phyloP scores from a whole-genome alignment of 306 rosid species.

The Trifolium pratense region DNA sequence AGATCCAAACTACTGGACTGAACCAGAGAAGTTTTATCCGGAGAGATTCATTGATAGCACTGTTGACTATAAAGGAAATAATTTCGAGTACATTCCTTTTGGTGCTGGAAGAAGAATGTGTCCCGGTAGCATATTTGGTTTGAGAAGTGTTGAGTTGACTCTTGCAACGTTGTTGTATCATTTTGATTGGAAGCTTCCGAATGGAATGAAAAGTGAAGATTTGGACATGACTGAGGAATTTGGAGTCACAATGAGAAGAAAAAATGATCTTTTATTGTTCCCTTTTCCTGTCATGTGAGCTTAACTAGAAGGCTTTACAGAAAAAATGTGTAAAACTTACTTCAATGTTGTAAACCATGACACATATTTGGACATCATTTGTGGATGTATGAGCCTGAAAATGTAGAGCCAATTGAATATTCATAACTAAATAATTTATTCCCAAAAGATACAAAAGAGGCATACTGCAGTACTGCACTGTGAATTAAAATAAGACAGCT shows the following conservation, averaged over 20 bases:
- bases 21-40: constrained; percentile 39
- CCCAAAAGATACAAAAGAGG: no score
- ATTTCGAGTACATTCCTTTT: no score
- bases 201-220: constrained; percentile 14
- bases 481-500: no score
- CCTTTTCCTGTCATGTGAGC: neutral
- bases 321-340: neutral
- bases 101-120: no score
- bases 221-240: constrained; percentile 41
- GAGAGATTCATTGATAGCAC: constrained; percentile 36
- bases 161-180: constrained; percentile 39
- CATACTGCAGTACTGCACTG: no score
- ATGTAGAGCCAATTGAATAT: neutral
- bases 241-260: constrained; percentile 34
- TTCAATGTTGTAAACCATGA: constrained; percentile 20
- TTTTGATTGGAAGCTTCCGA: constrained; percentile 40
- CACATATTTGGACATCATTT: neutral
- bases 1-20: constrained; percentile 44
- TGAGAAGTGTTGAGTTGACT: constrained; percentile 4
- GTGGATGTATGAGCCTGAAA: neutral
- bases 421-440: no score
- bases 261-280: constrained; percentile 14
- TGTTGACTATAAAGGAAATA: constrained; percentile 27
- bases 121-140: no score
- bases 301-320: neutral